These are phyloP conservation scores for Dryas integrifolia DNA, from an alignment of 331 rosid species.

Conservation along the genomic window DNA sequence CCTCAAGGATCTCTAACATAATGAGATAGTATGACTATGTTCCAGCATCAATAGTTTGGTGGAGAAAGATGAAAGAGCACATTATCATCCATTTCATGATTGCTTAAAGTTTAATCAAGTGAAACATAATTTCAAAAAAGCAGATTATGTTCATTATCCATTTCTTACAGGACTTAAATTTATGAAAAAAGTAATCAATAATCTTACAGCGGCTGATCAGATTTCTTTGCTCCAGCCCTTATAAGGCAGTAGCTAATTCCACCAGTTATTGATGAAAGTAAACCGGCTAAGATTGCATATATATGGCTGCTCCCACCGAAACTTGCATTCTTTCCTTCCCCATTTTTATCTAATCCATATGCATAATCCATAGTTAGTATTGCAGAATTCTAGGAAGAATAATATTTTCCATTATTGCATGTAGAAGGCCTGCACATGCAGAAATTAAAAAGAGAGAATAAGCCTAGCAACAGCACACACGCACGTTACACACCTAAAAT, in stretches of 20 bases:
- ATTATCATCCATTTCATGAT: neutral
- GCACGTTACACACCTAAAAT: neutral
- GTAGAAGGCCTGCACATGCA: neutral
- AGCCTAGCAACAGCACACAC: neutral
- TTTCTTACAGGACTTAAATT: neutral
- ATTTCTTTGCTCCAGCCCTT: slow-evolving; percentile 72
- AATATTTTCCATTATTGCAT: slow-evolving; percentile 4
- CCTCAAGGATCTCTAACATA: neutral
- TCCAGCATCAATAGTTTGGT: neutral
- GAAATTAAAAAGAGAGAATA: neutral
- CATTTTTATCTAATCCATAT: slow-evolving; percentile 51
- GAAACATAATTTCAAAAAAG: neutral
- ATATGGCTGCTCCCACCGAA: slow-evolving; percentile 40
- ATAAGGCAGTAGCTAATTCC: slow-evolving; percentile 71
- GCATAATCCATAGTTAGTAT: slow-evolving; percentile 37
- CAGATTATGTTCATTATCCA: neutral
- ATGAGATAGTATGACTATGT: neutral
- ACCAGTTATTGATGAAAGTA: slow-evolving; percentile 60
- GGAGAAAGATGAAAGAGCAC: neutral
- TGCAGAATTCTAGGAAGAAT: slow-evolving; percentile 27
- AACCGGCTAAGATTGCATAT: slow-evolving; percentile 48
- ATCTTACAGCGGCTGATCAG: slow-evolving; percentile 81
- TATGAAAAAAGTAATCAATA: neutral
- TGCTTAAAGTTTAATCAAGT: neutral
- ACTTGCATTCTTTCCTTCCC: slow-evolving; percentile 35